A percentile compares a stretch with the other conserved stretches of the same genome.
Conservation (phyloP, 306 rosid species). For the Echinosophora koreensis region DNA sequence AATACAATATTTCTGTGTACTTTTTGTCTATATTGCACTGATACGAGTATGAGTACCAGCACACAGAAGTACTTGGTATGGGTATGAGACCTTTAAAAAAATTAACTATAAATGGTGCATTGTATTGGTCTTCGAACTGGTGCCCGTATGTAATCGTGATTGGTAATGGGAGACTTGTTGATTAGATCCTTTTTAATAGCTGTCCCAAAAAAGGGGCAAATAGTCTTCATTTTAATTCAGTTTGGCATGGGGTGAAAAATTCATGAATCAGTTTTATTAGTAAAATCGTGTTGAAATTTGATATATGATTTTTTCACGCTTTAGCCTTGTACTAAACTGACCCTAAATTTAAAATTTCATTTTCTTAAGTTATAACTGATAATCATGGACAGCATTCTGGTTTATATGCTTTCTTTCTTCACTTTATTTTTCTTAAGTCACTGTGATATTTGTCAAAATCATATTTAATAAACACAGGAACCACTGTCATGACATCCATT, state of each 20-base stretch:
- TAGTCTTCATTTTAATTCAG: conserved; percentile 1
- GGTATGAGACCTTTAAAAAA: not conserved
- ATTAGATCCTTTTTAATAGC: conserved; percentile 11
- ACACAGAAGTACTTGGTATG: not conserved
- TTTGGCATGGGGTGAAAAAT: not conserved
- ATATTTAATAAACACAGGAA: not conserved
- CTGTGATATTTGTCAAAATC: conserved; percentile 7
- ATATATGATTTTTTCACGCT: not conserved
- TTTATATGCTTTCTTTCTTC: conserved; percentile 9
- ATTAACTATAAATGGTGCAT: conserved; percentile 1
- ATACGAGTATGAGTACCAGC: not conserved
- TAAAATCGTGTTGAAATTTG: conserved; percentile 20
- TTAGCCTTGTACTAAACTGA: not conserved
- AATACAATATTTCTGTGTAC: not conserved
- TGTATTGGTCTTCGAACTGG: conserved; percentile 8
- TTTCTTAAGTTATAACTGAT: conserved; percentile 20
- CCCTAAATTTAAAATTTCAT: not conserved
- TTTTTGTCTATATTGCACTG: conserved; percentile 17
- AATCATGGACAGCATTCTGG: conserved; percentile 1
- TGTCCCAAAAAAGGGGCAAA: not conserved
- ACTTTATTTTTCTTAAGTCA: conserved; percentile 2
- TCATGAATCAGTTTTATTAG: conserved; percentile 4
- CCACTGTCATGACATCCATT: not conserved
- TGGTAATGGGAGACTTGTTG: not conserved
- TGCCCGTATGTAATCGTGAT: conserved; percentile 6